Evolutionary conservation across 148 eudicot genomes (phyloP), one percentile per base, ranked within the genome.

Genomic region (Selenicereus undatus): DNA sequence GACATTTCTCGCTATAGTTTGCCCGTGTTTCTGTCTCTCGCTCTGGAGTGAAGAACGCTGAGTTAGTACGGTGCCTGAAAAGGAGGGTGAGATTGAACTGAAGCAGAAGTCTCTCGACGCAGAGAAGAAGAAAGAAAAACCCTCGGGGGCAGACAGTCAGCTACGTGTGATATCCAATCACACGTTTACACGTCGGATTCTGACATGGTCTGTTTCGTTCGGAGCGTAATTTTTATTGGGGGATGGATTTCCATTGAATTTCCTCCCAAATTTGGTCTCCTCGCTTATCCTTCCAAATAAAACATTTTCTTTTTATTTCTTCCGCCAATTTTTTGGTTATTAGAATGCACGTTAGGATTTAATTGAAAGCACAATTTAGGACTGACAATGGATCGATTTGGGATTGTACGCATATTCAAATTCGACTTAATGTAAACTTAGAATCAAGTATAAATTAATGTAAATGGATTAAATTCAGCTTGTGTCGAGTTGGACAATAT

Each of bases 141-240:
- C 79, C 81, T 77, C 78, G 16, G 54, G 78, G 26, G 9, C 5
- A 64, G 82, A 69, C 76, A 27, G 35, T 65, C 56, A 11, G 54
- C 65, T 81, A 89, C 92, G 92, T 88, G 89, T 86, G 68, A 48
- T 69, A 10, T 0, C 92, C 92, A 88, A 86, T 89, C 24, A 52
- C 8, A 66, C 29, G 3, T 30, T 18, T 32, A 52, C 90, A 87
- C 88, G 77, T 89, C 77, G 79, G 68, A 50, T 0, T 56, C 22
- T 83, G 73, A 76, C 74, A 20, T 80, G 45, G 39, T 56, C 35
- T 48, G 35, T 64, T n/a, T 71, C 0, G 4, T n/a, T 71, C 0
- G 8, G 0, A 82, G 0, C 7, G 68, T 36, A 5, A n/a, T 11
- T 71, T 82, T 45, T 8, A 71, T 71, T 70, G 84, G 84, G 71